Percentiles rank a stretch among this genome's conserved stretches.
Conservation (phyloP, 2,329 filamentous ascomycete species). For the Cytospora leucostoma region DNA sequence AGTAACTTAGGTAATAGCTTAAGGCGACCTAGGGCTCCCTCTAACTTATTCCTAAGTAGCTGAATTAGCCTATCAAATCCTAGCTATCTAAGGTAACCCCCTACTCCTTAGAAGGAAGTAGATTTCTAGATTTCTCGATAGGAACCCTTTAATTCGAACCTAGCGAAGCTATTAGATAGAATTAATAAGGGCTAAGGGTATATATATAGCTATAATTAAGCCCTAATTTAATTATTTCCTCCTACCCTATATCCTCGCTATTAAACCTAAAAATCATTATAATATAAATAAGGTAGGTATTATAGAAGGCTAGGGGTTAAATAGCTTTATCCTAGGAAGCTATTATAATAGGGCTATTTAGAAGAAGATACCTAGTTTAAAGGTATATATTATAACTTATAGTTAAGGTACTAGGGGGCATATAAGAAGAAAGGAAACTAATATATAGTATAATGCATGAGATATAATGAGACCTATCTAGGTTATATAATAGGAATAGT, state of each 20-base stretch:
- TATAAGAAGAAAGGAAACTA: no score
- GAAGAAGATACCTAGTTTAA: not conserved
- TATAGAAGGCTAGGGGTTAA: not conserved
- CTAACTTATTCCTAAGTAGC: not conserved
- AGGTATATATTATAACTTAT: no score
- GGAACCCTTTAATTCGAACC: not conserved
- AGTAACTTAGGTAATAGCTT: not conserved
- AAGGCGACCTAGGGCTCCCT: not conserved
- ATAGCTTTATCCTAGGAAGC: not conserved
- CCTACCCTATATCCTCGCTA: not conserved
- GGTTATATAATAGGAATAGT: no score
- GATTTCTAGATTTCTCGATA: not conserved
- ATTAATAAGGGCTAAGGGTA: not conserved
- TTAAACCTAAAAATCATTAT: not conserved
- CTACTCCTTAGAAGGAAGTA: not conserved
- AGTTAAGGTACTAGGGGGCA: no score
- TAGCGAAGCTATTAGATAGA: not conserved
- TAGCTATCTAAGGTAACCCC: no score
- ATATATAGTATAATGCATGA: no score
- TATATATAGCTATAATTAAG: not conserved
- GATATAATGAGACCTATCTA: no score
- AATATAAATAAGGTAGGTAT: not conserved
- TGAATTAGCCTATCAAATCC: no score
- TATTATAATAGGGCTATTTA: not conserved
- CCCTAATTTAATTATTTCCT: not conserved